phyloP scores from a whole-genome alignment of 163 green algal species.

The Trebouxiophyceae sp. region DNA sequence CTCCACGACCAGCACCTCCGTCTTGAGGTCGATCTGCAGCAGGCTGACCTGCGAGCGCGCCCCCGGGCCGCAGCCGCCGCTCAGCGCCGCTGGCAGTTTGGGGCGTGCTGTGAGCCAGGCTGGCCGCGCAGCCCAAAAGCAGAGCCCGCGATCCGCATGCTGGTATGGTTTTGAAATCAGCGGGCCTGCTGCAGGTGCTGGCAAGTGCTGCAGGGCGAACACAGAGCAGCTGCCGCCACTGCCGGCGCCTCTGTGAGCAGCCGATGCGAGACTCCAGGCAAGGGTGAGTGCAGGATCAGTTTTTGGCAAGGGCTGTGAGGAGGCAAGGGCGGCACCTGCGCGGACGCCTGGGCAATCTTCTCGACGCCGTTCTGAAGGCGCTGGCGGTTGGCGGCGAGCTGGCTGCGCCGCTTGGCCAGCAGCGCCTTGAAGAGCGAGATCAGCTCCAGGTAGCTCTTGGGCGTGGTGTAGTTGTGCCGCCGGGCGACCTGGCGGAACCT shows the following conservation, averaged over 20 bases:
- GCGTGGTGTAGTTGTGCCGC: conserved; percentile 86
- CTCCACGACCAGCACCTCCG: conserved; percentile 86
- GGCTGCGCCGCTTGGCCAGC: conserved; percentile 52
- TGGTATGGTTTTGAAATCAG: too few species aligned
- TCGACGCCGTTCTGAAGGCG: conserved; percentile 80
- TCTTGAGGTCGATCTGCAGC: conserved; percentile 72
- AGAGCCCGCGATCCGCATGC: too few species aligned
- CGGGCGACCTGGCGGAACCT: conserved; percentile 39
- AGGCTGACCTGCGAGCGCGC: conserved; percentile 74
- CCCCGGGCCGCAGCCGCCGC: too few species aligned
- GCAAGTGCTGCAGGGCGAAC: too few species aligned
- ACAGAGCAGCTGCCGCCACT: too few species aligned
- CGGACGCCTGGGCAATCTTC: conserved; percentile 79
- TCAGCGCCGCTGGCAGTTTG: too few species aligned
- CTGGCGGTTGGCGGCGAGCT: conserved; percentile 60
- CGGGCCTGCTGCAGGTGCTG: too few species aligned
- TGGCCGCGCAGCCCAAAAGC: too few species aligned
- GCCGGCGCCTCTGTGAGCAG: too few species aligned
- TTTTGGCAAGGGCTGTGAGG: background rate
- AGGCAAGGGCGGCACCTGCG: conserved; percentile 45
- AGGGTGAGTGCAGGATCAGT: background rate
- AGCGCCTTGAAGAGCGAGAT: conserved; percentile 78
- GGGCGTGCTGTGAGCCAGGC: too few species aligned
- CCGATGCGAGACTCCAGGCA: background rate
- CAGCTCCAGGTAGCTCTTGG: conserved; percentile 88